Base-by-base conservation (phyloP, 768 basidiomycete genomes). In the Termitomyces sp. region DNA sequence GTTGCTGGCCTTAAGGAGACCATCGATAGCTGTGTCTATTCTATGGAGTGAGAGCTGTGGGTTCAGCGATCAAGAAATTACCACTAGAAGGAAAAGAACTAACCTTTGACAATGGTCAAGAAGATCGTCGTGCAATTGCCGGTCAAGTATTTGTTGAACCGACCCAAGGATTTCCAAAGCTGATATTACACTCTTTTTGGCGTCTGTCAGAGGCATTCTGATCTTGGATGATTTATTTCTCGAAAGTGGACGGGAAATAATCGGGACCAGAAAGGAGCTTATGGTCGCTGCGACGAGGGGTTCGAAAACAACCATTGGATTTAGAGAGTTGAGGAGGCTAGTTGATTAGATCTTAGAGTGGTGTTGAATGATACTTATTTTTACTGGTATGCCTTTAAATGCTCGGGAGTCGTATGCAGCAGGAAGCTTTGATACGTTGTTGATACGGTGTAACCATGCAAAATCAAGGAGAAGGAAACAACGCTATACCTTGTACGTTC, bases 151-250 rank as follows among this genome's bases (percentile, higher is more conserved):
- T 12, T 54, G 13, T 54, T 54, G 53, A 28, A 40, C 53, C 9
- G 39, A 18, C 53, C 38, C 9, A 28, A 54, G 53, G 18, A 16
- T 54, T 40, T 39, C 38, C 38, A 54, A 16, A 40, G 53, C 38
- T 38, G 39, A 54, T 16, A 28, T 11, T 16, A 54, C 53, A 18
- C 16, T 18, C 22, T 12, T 28, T 28, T 54, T 54, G 15, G 36
- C 52, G 1, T 54, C 15, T 9, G 36, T 54, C 15, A 54, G 16
- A 39, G 52, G 52, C 8, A 18, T 20, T 18, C 52, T 38, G 8
- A 54, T 54, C 36, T 39, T 54, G 15, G 52, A 54, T 16, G 52
- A 54, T 39, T 54, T 39, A 24, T 54, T 54, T 39, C 52, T 38
- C 16, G 52, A 53, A 24, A 54, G 18, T 22, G n/a, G 20, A 38